Conservation (phyloP, 2,329 filamentous ascomycete genomes). For the Verticillium isaacii region DNA sequence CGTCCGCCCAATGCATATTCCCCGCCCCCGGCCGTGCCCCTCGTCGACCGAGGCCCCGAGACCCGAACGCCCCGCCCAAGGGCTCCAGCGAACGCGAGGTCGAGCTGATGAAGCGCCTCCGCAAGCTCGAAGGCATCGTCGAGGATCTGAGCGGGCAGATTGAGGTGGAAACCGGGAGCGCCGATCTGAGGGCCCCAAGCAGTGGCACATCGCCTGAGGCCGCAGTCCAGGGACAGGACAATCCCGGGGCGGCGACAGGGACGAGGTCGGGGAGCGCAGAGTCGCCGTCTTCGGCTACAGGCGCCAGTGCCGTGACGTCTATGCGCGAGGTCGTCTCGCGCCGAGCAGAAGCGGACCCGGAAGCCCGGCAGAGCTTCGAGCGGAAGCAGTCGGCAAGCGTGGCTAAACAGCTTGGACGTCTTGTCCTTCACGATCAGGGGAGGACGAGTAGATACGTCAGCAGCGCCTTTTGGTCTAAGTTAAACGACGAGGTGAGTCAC, state of each 20-base stretch:
- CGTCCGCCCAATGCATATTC: conserved; percentile 67
- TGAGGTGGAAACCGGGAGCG: conserved; percentile 16
- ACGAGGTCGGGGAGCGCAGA: not conserved
- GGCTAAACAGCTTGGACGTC: conserved; percentile 56
- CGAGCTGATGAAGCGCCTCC: conserved; percentile 67
- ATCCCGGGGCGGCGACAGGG: not conserved
- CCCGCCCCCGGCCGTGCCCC: conserved; percentile 70
- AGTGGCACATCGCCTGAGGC: not conserved
- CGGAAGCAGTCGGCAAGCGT: conserved; percentile 16
- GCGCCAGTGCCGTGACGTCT: not conserved
- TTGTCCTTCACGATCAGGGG: conserved; percentile 66
- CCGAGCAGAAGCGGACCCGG: not conserved
- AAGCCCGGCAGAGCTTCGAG: not conserved
- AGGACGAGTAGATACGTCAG: conserved; percentile 69
- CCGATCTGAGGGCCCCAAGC: conserved; percentile 33
- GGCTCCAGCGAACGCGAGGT: conserved; percentile 57
- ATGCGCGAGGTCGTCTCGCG: not conserved
- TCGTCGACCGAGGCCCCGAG: conserved; percentile 59
- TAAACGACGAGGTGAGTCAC: conserved; percentile 63
- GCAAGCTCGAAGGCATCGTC: conserved; percentile 72
- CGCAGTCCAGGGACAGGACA: not conserved
- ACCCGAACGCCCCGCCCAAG: conserved; percentile 57
- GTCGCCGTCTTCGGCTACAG: not conserved
- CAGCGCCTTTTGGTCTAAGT: conserved; percentile 70
- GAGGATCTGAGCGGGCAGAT: conserved; percentile 59